Conservation (phyloP, 1,284 basidiomycete genomes). For the Blastosporella zonata region DNA sequence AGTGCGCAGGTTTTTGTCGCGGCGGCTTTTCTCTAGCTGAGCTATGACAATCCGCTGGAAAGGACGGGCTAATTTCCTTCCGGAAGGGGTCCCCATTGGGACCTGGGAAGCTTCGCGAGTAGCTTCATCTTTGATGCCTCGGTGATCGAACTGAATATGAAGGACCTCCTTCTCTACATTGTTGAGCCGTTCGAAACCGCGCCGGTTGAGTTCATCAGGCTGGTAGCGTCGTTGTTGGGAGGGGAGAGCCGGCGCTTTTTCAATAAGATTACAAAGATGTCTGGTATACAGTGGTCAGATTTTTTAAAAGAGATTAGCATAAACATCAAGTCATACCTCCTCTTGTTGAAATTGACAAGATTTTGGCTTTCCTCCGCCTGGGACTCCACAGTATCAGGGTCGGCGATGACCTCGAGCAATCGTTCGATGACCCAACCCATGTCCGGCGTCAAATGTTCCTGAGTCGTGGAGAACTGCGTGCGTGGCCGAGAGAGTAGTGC, state of each 20-base stretch:
- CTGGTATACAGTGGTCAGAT: conserved; percentile 34
- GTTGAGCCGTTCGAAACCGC: conserved; percentile 71
- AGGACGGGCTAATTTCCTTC: conserved; percentile 56
- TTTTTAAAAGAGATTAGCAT: conserved; percentile 1
- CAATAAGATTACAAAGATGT: conserved; percentile 62
- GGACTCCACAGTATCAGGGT: conserved; percentile 67
- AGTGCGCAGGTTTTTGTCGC: conserved; percentile 65
- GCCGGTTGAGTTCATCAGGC: conserved; percentile 55
- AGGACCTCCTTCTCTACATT: conserved; percentile 67
- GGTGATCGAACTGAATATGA: conserved; percentile 59
- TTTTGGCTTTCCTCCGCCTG: conserved; percentile 46
- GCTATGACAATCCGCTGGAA: conserved; percentile 60
- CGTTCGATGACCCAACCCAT: conserved; percentile 80
- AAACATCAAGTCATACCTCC: conserved; percentile 55
- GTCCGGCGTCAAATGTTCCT: conserved; percentile 62
- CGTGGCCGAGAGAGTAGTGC: conserved; percentile 52
- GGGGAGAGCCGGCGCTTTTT: conserved; percentile 43
- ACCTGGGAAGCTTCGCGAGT: conserved; percentile 55
- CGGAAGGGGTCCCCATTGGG: conserved; percentile 37
- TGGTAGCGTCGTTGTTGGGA: conserved; percentile 41
- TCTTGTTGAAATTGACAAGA: conserved; percentile 77
- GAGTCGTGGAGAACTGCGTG: conserved; percentile 40
- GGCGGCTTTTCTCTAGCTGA: conserved; percentile 77
- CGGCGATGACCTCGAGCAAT: conserved; percentile 70
- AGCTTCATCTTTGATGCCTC: conserved; percentile 70